These are phyloP conservation scores for Lunasporangiospora selenospora DNA, from an alignment of 192 early-diverging fungal genomes.

Conservation along the genomic window DNA sequence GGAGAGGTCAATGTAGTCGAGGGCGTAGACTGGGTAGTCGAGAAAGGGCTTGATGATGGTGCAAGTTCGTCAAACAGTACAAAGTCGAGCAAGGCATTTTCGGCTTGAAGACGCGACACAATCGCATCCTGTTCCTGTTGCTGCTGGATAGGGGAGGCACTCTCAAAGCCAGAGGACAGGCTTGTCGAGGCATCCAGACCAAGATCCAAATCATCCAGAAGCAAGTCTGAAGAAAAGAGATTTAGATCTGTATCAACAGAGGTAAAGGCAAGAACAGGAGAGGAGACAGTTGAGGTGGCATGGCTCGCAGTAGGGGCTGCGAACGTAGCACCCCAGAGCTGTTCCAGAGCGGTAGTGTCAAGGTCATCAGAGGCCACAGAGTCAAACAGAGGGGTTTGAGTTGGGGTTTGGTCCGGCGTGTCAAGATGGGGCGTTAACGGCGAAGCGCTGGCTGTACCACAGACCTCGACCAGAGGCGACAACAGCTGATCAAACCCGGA, in stretches of 20 bases:
- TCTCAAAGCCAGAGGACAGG: not conserved
- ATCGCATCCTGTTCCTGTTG: conserved; percentile 4
- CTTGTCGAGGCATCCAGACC: conserved; percentile 11
- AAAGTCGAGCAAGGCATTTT: conserved; percentile 51
- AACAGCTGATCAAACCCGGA: conserved; percentile 46
- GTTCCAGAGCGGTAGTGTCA: conserved; percentile 15
- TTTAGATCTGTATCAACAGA: too few relatives aligned
- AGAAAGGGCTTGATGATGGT: conserved; percentile 37
- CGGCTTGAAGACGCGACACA: conserved; percentile 46
- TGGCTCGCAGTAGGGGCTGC: conserved; percentile 1
- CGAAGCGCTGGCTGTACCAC: conserved; percentile 37
- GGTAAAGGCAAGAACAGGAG: not conserved
- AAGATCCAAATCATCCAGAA: conserved; percentile 2
- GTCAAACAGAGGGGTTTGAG: conserved; percentile 47
- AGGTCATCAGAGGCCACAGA: conserved; percentile 50
- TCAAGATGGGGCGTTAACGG: conserved; percentile 41
- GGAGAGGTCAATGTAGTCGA: conserved; percentile 24
- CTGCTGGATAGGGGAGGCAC: too few relatives aligned
- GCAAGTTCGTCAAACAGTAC: conserved; percentile 49
- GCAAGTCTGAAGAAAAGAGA: not conserved
- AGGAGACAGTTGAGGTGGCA: not conserved
- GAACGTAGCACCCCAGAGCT: conserved; percentile 9
- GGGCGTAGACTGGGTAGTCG: conserved; percentile 29
- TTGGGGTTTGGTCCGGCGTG: conserved; percentile 48
- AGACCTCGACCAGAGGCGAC: conserved; percentile 43